Evolutionary conservation across 768 basidiomycete species (phyloP).

Genomic region (Podaxis sp.): DNA sequence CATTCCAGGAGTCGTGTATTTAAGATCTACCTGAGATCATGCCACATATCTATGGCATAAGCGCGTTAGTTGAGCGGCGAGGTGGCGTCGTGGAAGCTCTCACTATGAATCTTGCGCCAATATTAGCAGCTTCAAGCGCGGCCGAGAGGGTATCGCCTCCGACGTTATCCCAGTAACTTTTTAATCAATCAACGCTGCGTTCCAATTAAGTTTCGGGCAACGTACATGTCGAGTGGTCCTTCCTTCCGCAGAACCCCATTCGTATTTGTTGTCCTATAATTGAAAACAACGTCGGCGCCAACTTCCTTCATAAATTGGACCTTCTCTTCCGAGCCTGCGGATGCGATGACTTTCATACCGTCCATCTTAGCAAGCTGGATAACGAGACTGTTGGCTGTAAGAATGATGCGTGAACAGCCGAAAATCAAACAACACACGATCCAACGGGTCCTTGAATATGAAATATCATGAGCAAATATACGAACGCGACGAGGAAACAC

Average conservation of each 20-base stretch:
- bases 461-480: background rate
- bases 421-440: conserved; percentile 20
- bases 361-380: conserved; percentile 39
- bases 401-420: background rate
- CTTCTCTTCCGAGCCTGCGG: conserved; percentile 63
- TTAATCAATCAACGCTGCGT: background rate
- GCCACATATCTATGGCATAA: background rate
- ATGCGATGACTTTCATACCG: conserved; percentile 57
- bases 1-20: background rate
- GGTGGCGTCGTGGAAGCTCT: background rate
- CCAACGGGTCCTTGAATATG: conserved; percentile 24
- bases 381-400: conserved; percentile 23
- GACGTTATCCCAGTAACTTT: conserved; percentile 38
- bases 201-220: background rate
- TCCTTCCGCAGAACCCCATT: conserved; percentile 45
- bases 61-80: background rate
- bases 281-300: conserved; percentile 61
- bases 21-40: conserved; percentile 3
- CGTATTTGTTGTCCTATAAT: conserved; percentile 56
- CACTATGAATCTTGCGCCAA: conserved; percentile 43
- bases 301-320: conserved; percentile 50
- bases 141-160: conserved; percentile 44
- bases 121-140: conserved; percentile 35
- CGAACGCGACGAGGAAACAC: background rate
- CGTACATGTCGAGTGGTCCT: conserved; percentile 54